Evolutionary conservation across 306 rosid genomes (phyloP).

Genomic region (Acacia crassicarpa): DNA sequence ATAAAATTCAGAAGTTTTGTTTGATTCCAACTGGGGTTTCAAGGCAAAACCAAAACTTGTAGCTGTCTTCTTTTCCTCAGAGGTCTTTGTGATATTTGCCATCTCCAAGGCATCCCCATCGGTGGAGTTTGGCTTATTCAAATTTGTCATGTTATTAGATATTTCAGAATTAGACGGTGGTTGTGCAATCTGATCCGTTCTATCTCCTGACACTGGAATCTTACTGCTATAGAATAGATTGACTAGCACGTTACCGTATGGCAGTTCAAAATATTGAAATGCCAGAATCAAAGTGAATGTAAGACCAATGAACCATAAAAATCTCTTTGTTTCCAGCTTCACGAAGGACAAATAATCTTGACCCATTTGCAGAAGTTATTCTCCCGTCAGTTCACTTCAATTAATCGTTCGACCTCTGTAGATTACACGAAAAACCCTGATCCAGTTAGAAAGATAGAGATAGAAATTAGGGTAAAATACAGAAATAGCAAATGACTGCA

Average conservation of each 20-base stretch:
- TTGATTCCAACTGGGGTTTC: slow-evolving; percentile 30
- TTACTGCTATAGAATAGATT: slow-evolving; percentile 38
- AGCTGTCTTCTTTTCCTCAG: slow-evolving; percentile 12
- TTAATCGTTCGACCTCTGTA: slow-evolving; percentile 49
- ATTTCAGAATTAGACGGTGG: slow-evolving; percentile 29
- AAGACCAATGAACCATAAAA: slow-evolving; percentile 53
- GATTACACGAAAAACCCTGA: slow-evolving; percentile 26
- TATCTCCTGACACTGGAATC: slow-evolving; percentile 26
- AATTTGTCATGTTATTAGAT: slow-evolving; percentile 19
- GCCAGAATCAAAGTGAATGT: slow-evolving; percentile 53
- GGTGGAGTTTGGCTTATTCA: slow-evolving; percentile 38
- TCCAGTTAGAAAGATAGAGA: slow-evolving; percentile 31
- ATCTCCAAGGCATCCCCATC: slow-evolving; percentile 23
- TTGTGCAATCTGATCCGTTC: slow-evolving; percentile 32
- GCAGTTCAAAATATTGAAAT: slow-evolving; percentile 57
- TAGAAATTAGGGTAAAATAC: no score
- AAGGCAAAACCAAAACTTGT: slow-evolving; percentile 22
- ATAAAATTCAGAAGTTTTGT: slow-evolving; percentile 35
- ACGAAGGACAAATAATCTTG: slow-evolving; percentile 42
- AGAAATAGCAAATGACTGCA: no score
- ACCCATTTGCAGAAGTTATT: slow-evolving; percentile 51
- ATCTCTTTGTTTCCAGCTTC: slow-evolving; percentile 51
- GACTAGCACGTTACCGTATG: slow-evolving; percentile 39
- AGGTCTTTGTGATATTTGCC: slow-evolving; percentile 18
- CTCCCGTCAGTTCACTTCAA: slow-evolving; percentile 16